Evolutionary conservation across 2,329 filamentous ascomycete genomes (phyloP).

Genomic region (Exutisphaerella laricina): DNA sequence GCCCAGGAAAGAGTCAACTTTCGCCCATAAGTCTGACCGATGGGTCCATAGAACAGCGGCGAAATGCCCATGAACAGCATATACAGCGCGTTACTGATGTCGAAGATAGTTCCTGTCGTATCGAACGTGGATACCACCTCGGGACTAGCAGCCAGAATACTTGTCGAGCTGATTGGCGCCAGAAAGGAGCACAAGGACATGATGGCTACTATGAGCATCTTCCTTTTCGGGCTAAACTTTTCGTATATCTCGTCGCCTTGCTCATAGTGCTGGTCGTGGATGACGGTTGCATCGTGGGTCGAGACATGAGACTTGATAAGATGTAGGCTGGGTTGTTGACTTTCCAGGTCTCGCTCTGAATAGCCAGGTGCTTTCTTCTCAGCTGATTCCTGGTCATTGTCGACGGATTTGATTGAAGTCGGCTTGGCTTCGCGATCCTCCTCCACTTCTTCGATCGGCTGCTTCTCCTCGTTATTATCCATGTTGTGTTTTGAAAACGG

Average conservation of each 20-base stretch:
- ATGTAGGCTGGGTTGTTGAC: constrained; percentile 21
- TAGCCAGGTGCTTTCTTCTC: constrained; percentile 8
- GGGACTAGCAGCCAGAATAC: constrained; percentile 65
- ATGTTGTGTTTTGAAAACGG: too few species aligned
- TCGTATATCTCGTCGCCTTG: constrained; percentile 56
- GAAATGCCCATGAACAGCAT: constrained; percentile 67
- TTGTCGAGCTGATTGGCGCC: constrained; percentile 68
- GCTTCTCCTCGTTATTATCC: constrained; percentile 10
- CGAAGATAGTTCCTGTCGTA: constrained; percentile 64
- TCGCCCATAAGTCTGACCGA: constrained; percentile 49
- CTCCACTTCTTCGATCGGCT: constrained; percentile 16
- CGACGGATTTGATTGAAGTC: constrained; percentile 8
- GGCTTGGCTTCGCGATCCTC: constrained; percentile 12
- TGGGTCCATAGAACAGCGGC: constrained; percentile 65
- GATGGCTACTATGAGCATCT: constrained; percentile 61
- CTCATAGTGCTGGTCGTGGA: constrained; percentile 34
- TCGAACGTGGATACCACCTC: constrained; percentile 55
- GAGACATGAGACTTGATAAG: constrained; percentile 28
- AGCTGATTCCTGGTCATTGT: constrained; percentile 4
- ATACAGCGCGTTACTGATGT: constrained; percentile 69
- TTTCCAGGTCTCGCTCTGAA: constrained; percentile 13
- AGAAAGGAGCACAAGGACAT: constrained; percentile 71
- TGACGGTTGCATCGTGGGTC: constrained; percentile 26
- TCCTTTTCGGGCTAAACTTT: constrained; percentile 56
- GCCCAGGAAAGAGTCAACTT: constrained; percentile 52